Evolutionary conservation across 352 stramenopile genomes (phyloP).

Genomic region (Aphanomyces invadans): DNA sequence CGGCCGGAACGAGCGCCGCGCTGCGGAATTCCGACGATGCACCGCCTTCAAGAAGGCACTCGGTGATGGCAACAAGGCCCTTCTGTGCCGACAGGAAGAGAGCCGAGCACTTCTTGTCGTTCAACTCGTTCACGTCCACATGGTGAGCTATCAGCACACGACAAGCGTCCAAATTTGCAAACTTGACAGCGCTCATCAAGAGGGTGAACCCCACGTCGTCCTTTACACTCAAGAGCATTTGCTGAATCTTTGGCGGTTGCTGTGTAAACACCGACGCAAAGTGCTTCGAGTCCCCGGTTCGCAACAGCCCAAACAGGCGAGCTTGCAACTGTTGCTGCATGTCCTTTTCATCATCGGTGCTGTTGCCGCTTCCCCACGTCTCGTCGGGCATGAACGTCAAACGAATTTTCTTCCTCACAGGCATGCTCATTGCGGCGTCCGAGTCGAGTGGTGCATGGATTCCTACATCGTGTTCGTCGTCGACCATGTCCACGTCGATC

Average conservation of each 20-base stretch:
- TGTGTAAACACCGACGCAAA: conserved; percentile 21
- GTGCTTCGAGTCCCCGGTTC: conserved; percentile 4
- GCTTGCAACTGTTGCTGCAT: conserved; percentile 18
- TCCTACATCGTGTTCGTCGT: not conserved
- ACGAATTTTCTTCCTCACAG: conserved; percentile 23
- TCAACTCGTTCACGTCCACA: conserved; percentile 75
- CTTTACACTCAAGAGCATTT: conserved; percentile 26
- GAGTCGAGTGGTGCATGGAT: not conserved
- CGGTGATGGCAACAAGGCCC: conserved; percentile 57
- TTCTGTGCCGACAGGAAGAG: conserved; percentile 78
- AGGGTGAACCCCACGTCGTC: conserved; percentile 77
- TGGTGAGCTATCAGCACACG: conserved; percentile 54
- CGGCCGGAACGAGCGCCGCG: conserved; percentile 75
- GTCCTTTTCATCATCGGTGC: conserved; percentile 24
- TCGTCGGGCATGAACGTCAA: conserved; percentile 24
- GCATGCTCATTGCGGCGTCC: conserved; percentile 17
- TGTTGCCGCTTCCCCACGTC: conserved; percentile 22
- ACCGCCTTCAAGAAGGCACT: conserved; percentile 53
- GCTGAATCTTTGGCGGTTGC: not conserved
- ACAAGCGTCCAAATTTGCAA: conserved; percentile 49
- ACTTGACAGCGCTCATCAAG: conserved; percentile 71
- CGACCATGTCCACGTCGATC: not conserved
- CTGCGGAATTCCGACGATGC: conserved; percentile 79
- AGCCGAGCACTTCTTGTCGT: conserved; percentile 75
- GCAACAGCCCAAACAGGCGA: conserved; percentile 13